These are phyloP conservation scores for Magnusiomyces suaveolens DNA, from an alignment of 1,139 yeast species.

Conservation along the genomic window DNA sequence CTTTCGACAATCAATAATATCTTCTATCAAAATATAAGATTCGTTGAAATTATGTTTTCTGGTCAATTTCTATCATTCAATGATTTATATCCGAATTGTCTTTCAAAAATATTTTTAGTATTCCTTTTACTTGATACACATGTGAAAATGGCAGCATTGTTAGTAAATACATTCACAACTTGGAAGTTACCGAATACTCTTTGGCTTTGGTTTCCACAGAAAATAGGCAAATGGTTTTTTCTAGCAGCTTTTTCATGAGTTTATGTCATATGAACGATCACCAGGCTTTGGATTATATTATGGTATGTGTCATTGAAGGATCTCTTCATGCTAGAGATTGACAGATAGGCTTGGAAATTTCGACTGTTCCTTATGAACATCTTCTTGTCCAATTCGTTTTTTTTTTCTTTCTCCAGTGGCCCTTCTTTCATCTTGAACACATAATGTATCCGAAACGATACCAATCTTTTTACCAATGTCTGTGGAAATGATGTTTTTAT, in stretches of 20 bases:
- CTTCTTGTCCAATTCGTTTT: slow-evolving; percentile 28
- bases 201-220: background rate
- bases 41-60: no score
- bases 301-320: slow-evolving; percentile 84
- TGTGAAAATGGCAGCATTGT: background rate
- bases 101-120: background rate
- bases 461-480: slow-evolving; percentile 7
- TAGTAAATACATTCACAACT: background rate
- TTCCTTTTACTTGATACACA: background rate
- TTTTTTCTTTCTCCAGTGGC: no score
- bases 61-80: background rate
- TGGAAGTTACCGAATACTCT: background rate
- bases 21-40: no score
- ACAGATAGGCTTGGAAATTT: slow-evolving; percentile 60
- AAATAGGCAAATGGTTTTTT: background rate
- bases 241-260: slow-evolving; percentile 6
- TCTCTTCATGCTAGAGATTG: slow-evolving; percentile 75
- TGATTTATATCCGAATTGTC: background rate
- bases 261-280: slow-evolving; percentile 40
- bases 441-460: slow-evolving; percentile 12
- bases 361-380: slow-evolving; percentile 56
- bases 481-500: slow-evolving; percentile 32
- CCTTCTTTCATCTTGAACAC: slow-evolving; percentile 11
- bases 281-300: slow-evolving; percentile 48
- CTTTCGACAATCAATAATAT: background rate